These are phyloP conservation scores for Phaeotremella skinneri DNA, from an alignment of 768 basidiomycete genomes.

Conservation along the genomic window DNA sequence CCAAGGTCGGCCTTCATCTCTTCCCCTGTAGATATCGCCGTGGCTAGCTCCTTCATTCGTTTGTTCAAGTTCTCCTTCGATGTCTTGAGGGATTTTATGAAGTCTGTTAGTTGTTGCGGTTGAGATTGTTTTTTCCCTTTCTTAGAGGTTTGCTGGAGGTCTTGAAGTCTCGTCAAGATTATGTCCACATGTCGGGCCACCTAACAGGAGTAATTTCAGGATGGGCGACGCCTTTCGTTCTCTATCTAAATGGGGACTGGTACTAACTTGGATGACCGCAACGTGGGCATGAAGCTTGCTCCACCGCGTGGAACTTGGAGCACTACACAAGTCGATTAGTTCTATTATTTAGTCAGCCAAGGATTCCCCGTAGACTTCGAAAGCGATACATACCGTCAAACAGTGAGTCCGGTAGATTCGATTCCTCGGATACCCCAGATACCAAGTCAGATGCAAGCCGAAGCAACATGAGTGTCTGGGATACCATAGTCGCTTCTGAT, in stretches of 20 bases:
- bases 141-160: constrained; percentile 3
- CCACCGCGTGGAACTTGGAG: neutral
- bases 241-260: constrained; percentile 8
- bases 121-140: constrained; percentile 10
- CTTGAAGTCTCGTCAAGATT: neutral
- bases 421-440: too few relatives aligned
- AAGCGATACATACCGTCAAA: too few relatives aligned
- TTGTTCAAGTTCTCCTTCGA: neutral
- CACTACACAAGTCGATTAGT: neutral
- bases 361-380: too few relatives aligned
- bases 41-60: constrained; percentile 7
- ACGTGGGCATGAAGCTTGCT: neutral
- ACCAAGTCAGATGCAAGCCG: too few relatives aligned
- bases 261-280: neutral
- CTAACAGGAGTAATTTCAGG: neutral
- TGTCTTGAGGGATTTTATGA: neutral
- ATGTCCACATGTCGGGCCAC: neutral
- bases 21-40: constrained; percentile 7
- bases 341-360: constrained; percentile 1
- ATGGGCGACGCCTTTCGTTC: constrained; percentile 1
- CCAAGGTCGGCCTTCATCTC: neutral
- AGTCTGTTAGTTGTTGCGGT: neutral
- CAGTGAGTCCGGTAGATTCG: too few relatives aligned
- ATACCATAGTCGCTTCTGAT: too few relatives aligned
- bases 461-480: too few relatives aligned